Evolutionary conservation across 176 grass and related monocot genomes (phyloP), one percentile per base, ranked within the genome.

Genomic region (Eragrostis nindensis): DNA sequence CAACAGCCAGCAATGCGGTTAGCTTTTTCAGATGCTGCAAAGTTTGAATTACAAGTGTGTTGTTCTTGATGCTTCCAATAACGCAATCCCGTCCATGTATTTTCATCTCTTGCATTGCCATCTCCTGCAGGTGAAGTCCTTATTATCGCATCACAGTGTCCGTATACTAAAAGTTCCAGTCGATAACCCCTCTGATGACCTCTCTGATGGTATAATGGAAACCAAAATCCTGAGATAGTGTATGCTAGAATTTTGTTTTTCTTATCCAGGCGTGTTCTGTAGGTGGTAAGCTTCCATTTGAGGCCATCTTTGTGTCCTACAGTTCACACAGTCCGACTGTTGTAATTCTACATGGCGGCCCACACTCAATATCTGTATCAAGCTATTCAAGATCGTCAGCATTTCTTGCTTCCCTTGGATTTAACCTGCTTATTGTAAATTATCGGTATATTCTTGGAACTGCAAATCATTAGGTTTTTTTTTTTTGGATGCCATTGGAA

Each of bases 341-440:
- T 80, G 24, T 89, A 27, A 73, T 95, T 45, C 90, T 98, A 86
- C 95, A 98, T 80, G 95, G 95, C 66, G 92, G 92, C 39, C 95
- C 95, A 59, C 90, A 98, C 86, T 86, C 88, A 47, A 26, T 87
- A 63, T 98, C 87, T 29, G 86, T 92, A 36, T 94, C 95, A 46
- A 93, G 81, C 83, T 98, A 93, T 46, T 91, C 83, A 6, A 93
- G 87, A 75, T 89, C 92, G 8, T 89, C 78, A 7, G 92, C 92
- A 5, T 98, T 93, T 88, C 95, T 95, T 27, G 91, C 84, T 73
- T 86, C 88, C 17, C 86, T 98, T 38, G 95, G 88, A 77, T 98
- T 90, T 48, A 95, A 93, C 68, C 84, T 98, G 44, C 86, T 98
- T 22, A 82, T 91, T 76, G 75, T 91, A 70, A 98, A 95, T 85